Evolutionary conservation across 371 early-diverging fungal species (phyloP), one percentile per base, ranked within the genome.

Genomic region (Mucor irregularis): DNA sequence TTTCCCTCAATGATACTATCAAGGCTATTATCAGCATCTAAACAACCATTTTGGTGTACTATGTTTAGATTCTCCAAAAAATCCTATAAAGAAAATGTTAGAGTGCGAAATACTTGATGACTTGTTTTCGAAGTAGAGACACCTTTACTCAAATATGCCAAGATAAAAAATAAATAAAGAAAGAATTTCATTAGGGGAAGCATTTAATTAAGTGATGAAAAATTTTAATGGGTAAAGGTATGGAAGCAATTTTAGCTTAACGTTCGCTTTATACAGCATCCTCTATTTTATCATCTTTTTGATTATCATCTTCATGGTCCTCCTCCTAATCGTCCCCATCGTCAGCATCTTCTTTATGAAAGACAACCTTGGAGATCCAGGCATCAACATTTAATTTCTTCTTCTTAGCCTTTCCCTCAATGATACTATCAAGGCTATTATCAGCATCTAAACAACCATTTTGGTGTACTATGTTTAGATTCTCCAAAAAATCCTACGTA

Each of bases 341-440:
- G n/a, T n/a, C n/a, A n/a, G n/a, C 49, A 17, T 49, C 44, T 34
- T 57, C 57, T 57, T 49, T 49, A 43, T 49, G 50, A 44, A 57
- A 57, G 44, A 37, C 49, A 50, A 44, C 42, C 34, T 57, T 29
- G 48, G 57, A 33, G 31, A 33, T 11, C 49, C 57, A 56, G 49
- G 49, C 57, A 49, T 56, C 49, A 49, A 49, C 48, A 49, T 49
- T 49, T 43, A 43, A 24, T 50, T 49, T 49, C 43, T 57, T 57
- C 42, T 57, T 57, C 49, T 42, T 49, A 44, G 49, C 44, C 35
- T 11, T 50, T 49, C 49, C 24, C 49, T 42, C 43, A 49, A 49
- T 43, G 34, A 57, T 44, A 37, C 35, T 50, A 14, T 49, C 44
- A 28, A 57, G 24, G 44, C 43, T 44, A 48, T 57, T 57, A 35